Evolutionary conservation across 352 stramenopile species (phyloP).

Genomic region (Phytopythium sindhum): DNA sequence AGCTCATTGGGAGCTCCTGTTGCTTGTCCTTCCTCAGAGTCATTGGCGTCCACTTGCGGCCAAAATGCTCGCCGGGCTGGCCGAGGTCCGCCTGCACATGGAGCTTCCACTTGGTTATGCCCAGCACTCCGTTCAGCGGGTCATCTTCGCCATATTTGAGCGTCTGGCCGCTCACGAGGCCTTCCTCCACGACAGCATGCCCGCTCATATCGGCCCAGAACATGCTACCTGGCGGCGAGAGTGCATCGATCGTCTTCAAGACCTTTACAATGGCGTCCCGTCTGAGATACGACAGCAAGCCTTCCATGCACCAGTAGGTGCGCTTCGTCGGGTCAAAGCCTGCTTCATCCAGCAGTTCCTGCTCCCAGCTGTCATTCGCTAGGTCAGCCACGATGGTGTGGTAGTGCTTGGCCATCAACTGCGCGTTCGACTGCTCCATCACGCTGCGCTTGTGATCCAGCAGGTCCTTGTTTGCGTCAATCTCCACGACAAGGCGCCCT

Average conservation of each 20-base stretch:
- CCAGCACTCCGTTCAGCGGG: conserved; percentile 36
- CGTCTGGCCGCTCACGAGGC: conserved; percentile 18
- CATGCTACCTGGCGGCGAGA: conserved; percentile 42
- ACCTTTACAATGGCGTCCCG: conserved; percentile 36
- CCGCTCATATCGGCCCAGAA: conserved; percentile 49
- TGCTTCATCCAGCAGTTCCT: conserved; percentile 25
- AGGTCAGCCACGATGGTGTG: conserved; percentile 46
- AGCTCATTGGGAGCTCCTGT: background rate
- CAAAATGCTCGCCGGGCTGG: conserved; percentile 30
- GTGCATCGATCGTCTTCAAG: conserved; percentile 45
- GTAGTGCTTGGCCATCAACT: conserved; percentile 30
- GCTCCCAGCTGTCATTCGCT: conserved; percentile 44
- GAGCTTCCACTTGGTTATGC: conserved; percentile 29
- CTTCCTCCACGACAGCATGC: conserved; percentile 13
- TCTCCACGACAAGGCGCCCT: conserved; percentile 42
- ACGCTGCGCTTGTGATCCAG: conserved; percentile 42
- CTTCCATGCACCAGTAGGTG: conserved; percentile 59
- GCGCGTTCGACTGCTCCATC: conserved; percentile 21
- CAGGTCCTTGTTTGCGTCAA: conserved; percentile 40
- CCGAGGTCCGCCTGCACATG: conserved; percentile 24
- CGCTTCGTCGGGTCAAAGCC: conserved; percentile 40
- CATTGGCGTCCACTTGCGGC: conserved; percentile 36
- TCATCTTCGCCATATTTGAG: conserved; percentile 51
- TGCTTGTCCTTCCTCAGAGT: conserved; percentile 5
- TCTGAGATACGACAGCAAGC: conserved; percentile 43